phyloP scores from a whole-genome alignment of 139 green algal genomes.

The Chlorella ohadii region DNA sequence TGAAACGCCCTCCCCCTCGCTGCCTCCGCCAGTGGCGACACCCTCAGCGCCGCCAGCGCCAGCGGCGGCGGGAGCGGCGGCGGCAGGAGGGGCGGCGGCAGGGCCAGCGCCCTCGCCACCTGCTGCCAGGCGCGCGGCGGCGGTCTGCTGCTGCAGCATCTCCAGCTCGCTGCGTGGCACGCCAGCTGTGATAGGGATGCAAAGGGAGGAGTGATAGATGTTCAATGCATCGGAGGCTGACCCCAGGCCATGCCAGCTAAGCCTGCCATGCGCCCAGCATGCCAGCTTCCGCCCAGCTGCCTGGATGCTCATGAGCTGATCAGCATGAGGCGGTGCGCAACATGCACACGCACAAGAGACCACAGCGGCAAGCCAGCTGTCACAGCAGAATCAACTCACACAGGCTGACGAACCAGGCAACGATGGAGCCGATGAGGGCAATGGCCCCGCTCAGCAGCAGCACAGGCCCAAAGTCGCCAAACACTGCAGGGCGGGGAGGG shows the following conservation, averaged over 20 bases:
- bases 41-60: background rate
- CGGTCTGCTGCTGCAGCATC: background rate
- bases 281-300: background rate
- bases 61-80: background rate
- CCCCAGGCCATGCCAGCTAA: too few relatives aligned
- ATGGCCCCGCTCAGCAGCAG: slow-evolving; percentile 7
- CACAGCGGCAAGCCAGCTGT: too few relatives aligned
- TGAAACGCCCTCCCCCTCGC: background rate
- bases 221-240: too few relatives aligned
- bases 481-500: background rate
- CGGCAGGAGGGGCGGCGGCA: background rate
- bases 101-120: background rate
- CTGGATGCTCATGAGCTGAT: too few relatives aligned
- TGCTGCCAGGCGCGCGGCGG: background rate
- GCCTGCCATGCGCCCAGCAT: background rate
- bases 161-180: background rate
- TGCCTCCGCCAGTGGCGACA: background rate
- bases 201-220: background rate
- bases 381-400: background rate
- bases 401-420: background rate
- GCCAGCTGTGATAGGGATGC: background rate
- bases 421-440: background rate
- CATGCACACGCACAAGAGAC: background rate
- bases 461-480: slow-evolving; percentile 19
- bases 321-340: too few relatives aligned